Evolutionary conservation across 306 rosid species (phyloP), one percentile per base, ranked within the genome.

Genomic region (Rosa persica): DNA sequence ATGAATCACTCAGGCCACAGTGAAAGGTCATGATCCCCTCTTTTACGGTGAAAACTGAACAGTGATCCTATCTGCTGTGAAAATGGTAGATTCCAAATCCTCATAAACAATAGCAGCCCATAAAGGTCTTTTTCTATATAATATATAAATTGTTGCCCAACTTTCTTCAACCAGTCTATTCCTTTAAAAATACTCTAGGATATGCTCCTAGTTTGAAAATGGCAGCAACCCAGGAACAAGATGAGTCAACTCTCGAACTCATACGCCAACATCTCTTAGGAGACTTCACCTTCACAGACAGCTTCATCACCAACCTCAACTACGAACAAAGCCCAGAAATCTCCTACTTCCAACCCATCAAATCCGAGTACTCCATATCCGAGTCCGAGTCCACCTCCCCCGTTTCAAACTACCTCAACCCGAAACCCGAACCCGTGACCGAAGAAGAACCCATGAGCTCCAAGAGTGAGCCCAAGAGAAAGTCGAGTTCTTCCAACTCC

Each of bases 281-380:
- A n/a, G 88, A 87, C 47, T 77, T 79, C 69, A 52, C 80, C 67
- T 60, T 71, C 44, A 47, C 80, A 1, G 88, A 87, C 20, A 12
- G 44, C 65, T 68, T 81, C 57, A 6, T 74, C 39, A 15, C 78
- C 51, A 42, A 27, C 27, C 76, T 81, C 12, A 44, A 17, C 39
- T 27, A 27, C 75, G 20, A 77, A 55, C 44, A 11, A 27, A 73
- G 19, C 68, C 57, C 67, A 38, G 42, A 74, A 1, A 27, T 76
- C 36, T 74, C 64, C 42, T 52, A 42, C 36, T 43, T 67, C 74
- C 89, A 46, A 23, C 87, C 87, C 9, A 78, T 93, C 9, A 93
- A 93, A 58, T 77, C 78, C 0, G 97, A 93, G 60, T 43, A 79
- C 73, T 83, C 86, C 69, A 51, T 27, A 12, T 78, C 85, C 67